phyloP scores from a whole-genome alignment of 345 rosid species.

The Barbarea vulgaris region DNA sequence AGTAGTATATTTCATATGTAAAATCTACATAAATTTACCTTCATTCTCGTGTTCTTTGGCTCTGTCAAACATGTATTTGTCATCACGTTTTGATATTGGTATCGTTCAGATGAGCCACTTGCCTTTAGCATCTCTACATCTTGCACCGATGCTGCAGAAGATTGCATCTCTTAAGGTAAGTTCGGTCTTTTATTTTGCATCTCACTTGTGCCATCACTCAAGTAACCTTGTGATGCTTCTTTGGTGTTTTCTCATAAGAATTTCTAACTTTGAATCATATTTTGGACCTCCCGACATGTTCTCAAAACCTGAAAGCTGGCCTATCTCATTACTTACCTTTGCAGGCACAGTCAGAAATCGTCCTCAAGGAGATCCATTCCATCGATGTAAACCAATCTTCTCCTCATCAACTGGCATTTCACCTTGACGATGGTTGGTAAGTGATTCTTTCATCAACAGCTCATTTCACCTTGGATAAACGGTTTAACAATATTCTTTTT shows the following conservation, averaged over 20 bases:
- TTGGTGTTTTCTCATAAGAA: slow-evolving; percentile 1
- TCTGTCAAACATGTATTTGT: slow-evolving; percentile 8
- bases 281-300: slow-evolving; percentile 8
- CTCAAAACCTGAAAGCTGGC: background rate
- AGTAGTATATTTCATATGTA: slow-evolving; percentile 2
- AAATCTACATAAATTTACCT: slow-evolving; percentile 2
- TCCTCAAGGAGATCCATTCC: slow-evolving; percentile 78
- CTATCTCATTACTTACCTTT: background rate
- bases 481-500: background rate
- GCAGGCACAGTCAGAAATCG: slow-evolving; percentile 90
- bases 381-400: slow-evolving; percentile 78
- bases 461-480: slow-evolving; percentile 1
- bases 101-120: slow-evolving; percentile 53
- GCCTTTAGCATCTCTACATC: slow-evolving; percentile 60
- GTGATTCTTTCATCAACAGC: slow-evolving; percentile 36
- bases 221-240: slow-evolving; percentile 16
- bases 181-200: slow-evolving; percentile 17
- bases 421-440: slow-evolving; percentile 95
- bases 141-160: slow-evolving; percentile 68
- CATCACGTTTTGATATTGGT: slow-evolving; percentile 20
- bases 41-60: slow-evolving; percentile 18
- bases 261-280: background rate
- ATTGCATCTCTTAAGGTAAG: slow-evolving; percentile 50
- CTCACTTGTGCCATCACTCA: slow-evolving; percentile 17
- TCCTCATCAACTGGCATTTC: slow-evolving; percentile 85